These are phyloP conservation scores for Clitocybe nebularis DNA, from an alignment of 1,284 basidiomycete genomes.

Conservation along the genomic window DNA sequence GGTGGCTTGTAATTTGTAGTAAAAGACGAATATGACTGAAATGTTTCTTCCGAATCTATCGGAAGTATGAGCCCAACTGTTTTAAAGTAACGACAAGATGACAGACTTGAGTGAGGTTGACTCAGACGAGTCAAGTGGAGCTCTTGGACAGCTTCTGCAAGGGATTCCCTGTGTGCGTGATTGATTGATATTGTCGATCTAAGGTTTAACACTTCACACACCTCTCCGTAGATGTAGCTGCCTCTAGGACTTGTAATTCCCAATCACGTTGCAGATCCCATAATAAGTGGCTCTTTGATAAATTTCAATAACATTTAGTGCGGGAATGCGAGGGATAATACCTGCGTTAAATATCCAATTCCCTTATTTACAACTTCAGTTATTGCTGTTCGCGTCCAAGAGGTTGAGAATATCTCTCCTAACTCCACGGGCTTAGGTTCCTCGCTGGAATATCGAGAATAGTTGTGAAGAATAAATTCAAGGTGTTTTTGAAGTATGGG, in stretches of 20 bases:
- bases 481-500: conserved; percentile 68
- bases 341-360: conserved; percentile 57
- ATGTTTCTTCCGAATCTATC: conserved; percentile 71
- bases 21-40: conserved; percentile 83
- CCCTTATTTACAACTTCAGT: conserved; percentile 56
- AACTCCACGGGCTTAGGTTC: conserved; percentile 44
- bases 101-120: conserved; percentile 67
- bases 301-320: conserved; percentile 6
- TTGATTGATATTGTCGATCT: too few species aligned
- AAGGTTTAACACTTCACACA: too few species aligned
- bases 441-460: conserved; percentile 43
- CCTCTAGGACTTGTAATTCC: conserved; percentile 63
- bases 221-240: conserved; percentile 42
- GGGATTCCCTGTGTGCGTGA: conserved; percentile 26
- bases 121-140: conserved; percentile 55
- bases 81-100: background rate
- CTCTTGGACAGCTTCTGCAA: conserved; percentile 44
- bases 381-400: conserved; percentile 60
- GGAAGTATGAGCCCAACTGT: background rate
- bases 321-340: conserved; percentile 21
- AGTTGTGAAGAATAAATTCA: conserved; percentile 58
- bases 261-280: conserved; percentile 77
- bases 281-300: conserved; percentile 57
- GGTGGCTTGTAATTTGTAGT: conserved; percentile 74
- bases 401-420: conserved; percentile 48